These are phyloP conservation scores for Fomitopsis schrenkii DNA, from an alignment of 1,284 basidiomycete genomes.

Conservation along the genomic window DNA sequence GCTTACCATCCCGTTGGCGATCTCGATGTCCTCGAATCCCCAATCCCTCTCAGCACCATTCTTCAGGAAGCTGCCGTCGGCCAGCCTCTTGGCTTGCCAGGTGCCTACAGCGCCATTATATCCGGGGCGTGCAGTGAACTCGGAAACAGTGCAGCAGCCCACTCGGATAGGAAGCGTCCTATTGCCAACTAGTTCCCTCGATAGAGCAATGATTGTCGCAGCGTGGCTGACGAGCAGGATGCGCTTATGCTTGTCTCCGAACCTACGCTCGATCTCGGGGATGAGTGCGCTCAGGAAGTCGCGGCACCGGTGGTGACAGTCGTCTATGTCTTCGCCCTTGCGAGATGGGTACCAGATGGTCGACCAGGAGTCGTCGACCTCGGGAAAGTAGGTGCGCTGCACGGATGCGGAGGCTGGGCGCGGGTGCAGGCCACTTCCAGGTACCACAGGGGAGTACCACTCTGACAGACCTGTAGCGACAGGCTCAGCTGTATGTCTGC, in stretches of 20 bases:
- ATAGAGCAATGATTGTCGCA: constrained; percentile 72
- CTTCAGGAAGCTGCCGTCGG: constrained; percentile 54
- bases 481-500: not conserved
- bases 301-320: constrained; percentile 59
- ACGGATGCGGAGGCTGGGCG: constrained; percentile 51
- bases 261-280: constrained; percentile 42
- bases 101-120: constrained; percentile 28
- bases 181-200: constrained; percentile 55
- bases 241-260: constrained; percentile 38
- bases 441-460: constrained; percentile 77
- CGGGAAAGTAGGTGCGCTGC: constrained; percentile 49
- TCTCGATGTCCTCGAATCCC: constrained; percentile 73
- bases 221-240: constrained; percentile 78
- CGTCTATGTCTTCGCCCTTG: constrained; percentile 64
- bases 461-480: constrained; percentile 61
- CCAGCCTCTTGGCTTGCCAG: constrained; percentile 47
- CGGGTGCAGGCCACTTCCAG: constrained; percentile 70
- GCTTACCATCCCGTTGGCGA: constrained; percentile 43
- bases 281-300: constrained; percentile 52
- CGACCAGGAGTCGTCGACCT: constrained; percentile 59
- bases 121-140: constrained; percentile 33
- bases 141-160: constrained; percentile 68
- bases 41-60: constrained; percentile 68
- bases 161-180: constrained; percentile 48
- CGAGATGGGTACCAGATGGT: constrained; percentile 69